These are phyloP conservation scores for Xanthoceras sorbifolium DNA, from an alignment of 345 rosid species.

Conservation along the genomic window DNA sequence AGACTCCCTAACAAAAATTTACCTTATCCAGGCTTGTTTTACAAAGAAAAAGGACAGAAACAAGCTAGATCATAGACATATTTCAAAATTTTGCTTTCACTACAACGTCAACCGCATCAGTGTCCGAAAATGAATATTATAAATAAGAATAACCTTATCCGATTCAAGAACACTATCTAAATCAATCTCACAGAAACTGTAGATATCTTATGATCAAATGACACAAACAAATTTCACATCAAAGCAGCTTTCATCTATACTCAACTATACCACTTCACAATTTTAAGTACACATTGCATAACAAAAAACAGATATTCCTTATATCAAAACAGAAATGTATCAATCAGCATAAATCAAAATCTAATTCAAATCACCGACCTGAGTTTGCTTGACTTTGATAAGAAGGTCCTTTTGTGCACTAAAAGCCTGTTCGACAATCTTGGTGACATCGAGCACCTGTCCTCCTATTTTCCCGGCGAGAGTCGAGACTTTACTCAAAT, in stretches of 20 bases:
- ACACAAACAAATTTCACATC: no score
- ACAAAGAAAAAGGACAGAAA: background rate
- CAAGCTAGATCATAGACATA: background rate
- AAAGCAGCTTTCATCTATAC: no score
- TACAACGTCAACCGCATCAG: background rate
- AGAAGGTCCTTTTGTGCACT: slow-evolving; percentile 67
- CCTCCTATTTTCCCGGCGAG: slow-evolving; percentile 96
- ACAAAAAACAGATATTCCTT: background rate
- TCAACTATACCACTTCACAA: background rate
- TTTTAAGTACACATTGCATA: background rate
- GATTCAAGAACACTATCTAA: background rate
- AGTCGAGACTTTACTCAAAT: slow-evolving; percentile 49
- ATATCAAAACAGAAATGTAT: background rate
- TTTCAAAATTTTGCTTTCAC: background rate
- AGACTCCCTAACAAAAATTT: background rate
- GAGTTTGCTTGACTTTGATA: slow-evolving; percentile 61
- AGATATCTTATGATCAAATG: background rate
- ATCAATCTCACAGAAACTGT: background rate
- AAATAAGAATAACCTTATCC: background rate
- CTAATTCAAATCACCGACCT: slow-evolving; percentile 35
- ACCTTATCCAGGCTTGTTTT: background rate
- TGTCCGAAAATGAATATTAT: background rate
- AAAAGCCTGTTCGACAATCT: slow-evolving; percentile 69
- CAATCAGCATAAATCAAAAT: background rate
- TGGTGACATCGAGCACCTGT: slow-evolving; percentile 70